Evolutionary conservation across 2,329 filamentous ascomycete genomes (phyloP), one percentile per base, ranked within the genome.

Genomic region (Graphiopsis chlorocephala): DNA sequence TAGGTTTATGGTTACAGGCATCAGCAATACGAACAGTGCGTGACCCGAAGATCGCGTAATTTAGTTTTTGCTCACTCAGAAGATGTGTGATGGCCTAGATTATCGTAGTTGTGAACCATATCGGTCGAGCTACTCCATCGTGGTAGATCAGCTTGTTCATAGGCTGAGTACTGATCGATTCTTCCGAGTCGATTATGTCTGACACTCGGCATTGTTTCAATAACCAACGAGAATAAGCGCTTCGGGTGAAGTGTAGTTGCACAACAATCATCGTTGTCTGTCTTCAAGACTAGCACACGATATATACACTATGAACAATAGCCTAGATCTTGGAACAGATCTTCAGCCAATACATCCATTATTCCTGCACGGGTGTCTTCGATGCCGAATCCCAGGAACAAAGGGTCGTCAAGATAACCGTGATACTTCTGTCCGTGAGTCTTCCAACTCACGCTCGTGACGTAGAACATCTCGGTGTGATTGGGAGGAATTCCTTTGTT

Each of bases 381-480:
- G 38, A 86, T 80, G 0, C 85, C 85, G 71, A 88, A 87, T 0
- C 75, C 79, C 2, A 88, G 53, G 48, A 87, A 82, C 20, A 87
- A 20, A 14, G 81, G 79, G 68, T 88, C 85, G 66, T 87, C 85
- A 11, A 83, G 65, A 63, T 82, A 86, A 0, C 85, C 86, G 69
- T 86, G 82, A 67, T 87, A 87, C 35, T 72, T 80, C 67, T 79
- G 74, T 0, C 78, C 79, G 0, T 73, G 72, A 0, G 66, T 71
- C 71, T 82, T 85, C 85, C 86, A 88, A 65, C 79, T 84, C 29
- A 86, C 81, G 0, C 80, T 83, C 0, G 84, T 87, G 0, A 87
- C 76, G 66, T 86, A 88, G 33, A 88, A 75, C 84, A 87, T 85
- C 69, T 86, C 83, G 0, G 80, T 81, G 25, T 79, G 77, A 1